Percentiles rank a stretch among this genome's conserved stretches.
Conservation (phyloP, 2,329 filamentous ascomycete species). For the Xylariales sp. region DNA sequence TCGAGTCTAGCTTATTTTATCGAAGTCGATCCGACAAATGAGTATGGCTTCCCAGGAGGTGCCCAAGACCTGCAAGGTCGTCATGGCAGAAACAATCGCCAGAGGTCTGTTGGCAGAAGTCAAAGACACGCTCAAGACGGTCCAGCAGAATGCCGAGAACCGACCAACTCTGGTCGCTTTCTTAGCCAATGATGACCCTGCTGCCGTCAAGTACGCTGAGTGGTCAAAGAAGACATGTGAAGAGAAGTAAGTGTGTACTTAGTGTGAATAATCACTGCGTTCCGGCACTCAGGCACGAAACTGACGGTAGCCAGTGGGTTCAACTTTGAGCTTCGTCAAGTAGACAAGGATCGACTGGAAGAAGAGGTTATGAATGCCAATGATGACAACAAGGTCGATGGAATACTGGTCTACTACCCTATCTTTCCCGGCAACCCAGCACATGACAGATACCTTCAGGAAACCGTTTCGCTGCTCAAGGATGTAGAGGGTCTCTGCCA, state of each 20-base stretch:
- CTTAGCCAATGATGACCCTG: constrained; percentile 85
- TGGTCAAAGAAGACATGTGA: constrained; percentile 95
- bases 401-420: constrained; percentile 96
- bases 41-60: constrained; percentile 38
- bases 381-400: constrained; percentile 69
- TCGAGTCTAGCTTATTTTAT: too few relatives aligned
- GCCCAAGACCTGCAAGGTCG: constrained; percentile 81
- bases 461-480: constrained; percentile 83
- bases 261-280: background rate
- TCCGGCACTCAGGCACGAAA: too few relatives aligned
- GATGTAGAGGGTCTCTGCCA: constrained; percentile 95
- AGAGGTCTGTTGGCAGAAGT: constrained; percentile 78
- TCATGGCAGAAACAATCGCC: constrained; percentile 82
- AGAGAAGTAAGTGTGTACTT: constrained; percentile 76
- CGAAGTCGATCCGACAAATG: background rate
- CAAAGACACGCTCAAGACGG: constrained; percentile 64
- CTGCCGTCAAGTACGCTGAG: constrained; percentile 88
- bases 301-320: constrained; percentile 62
- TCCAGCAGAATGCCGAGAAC: constrained; percentile 50
- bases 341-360: constrained; percentile 85
- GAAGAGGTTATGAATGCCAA: constrained; percentile 85
- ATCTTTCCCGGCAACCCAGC: constrained; percentile 77
- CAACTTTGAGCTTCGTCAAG: constrained; percentile 76
- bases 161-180: constrained; percentile 84
- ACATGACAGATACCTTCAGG: constrained; percentile 93